Evolutionary conservation across 2,329 filamentous ascomycete species (phyloP), one percentile per base, ranked within the genome.

Genomic region (Epichloe typhina): DNA sequence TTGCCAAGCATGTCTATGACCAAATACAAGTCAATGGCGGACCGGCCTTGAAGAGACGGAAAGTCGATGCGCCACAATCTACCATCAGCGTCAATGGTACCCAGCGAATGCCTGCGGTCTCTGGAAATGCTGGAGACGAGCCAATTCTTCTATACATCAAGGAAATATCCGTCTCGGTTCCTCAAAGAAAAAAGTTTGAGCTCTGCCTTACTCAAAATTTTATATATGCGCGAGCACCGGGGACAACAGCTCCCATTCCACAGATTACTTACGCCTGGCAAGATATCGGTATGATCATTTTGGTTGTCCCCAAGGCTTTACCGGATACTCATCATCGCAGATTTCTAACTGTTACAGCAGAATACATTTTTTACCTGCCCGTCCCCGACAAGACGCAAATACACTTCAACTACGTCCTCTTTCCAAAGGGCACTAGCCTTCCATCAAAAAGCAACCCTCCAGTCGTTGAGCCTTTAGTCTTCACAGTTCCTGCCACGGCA

Each of bases 151-250:
- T 84, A 17, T 76, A 77, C 55, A 70, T 84, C 53, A 82, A 80
- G 62, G 82, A 84, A 43, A 80, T 85, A 19, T 84, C 80, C 0
- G 71, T 84, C n/a, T 77, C 79, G 1, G 72, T 83, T 4, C 82
- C 82, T 0, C 79, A 82, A 66, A 72, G 82, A 55, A 86, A 85
- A 85, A 86, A 84, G 64, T 80, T 80, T 57, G 78, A 80, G 55
- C 63, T 85, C 8, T 81, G 77, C 63, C 76, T 84, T 54, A 84
- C 80, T 2, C 66, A 72, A 5, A 71, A 72, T 53, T 76, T 78
- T 55, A 59, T 84, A 36, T 83, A 82, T 55, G 79, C 79, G 13
- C 71, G 75, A 37, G 67, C 69, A 1, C 68, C 77, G 0, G 73
- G 72, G 42, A 75, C 76, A 2, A 72, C 71, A 2, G 67, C 69